These are phyloP conservation scores for Auriscalpium microsporum DNA, from an alignment of 768 basidiomycete genomes.

Conservation along the genomic window DNA sequence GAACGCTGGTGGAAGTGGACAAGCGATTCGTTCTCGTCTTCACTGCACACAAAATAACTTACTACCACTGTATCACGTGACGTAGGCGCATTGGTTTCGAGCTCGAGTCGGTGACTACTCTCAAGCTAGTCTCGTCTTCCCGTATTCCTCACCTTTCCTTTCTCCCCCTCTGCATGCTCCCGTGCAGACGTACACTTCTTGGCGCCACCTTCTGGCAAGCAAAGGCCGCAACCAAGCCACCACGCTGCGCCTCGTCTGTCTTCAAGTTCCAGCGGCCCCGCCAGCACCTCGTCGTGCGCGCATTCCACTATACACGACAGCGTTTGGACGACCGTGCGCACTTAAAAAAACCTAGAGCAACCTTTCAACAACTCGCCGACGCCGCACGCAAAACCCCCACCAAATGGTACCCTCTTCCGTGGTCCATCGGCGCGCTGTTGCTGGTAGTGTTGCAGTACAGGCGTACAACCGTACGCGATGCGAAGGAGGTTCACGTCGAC, in stretches of 20 bases:
- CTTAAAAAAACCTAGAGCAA: neutral
- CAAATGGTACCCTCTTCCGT: slow-evolving; percentile 91
- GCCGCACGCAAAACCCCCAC: slow-evolving; percentile 86
- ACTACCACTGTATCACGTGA: too few relatives aligned
- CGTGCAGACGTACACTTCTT: neutral
- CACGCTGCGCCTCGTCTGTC: neutral
- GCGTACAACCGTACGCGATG: slow-evolving; percentile 26
- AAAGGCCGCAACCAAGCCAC: neutral
- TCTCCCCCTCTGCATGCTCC: too few relatives aligned
- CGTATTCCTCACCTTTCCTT: too few relatives aligned
- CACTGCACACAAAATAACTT: too few relatives aligned
- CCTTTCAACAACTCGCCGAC: slow-evolving; percentile 50
- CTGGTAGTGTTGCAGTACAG: slow-evolving; percentile 73
- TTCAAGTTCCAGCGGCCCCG: neutral
- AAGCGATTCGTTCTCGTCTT: too few relatives aligned
- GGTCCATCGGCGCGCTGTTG: slow-evolving; percentile 85
- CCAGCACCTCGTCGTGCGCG: neutral
- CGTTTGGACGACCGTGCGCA: neutral
- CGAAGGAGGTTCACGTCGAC: slow-evolving; percentile 64
- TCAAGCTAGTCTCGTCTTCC: too few relatives aligned
- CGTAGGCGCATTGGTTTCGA: too few relatives aligned
- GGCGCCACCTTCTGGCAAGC: neutral
- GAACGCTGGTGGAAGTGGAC: too few relatives aligned
- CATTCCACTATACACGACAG: neutral
- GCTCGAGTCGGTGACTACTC: too few relatives aligned